phyloP scores from a whole-genome alignment of 2,329 filamentous ascomycete species.

The Hawksworthiomyces lignivorus region DNA sequence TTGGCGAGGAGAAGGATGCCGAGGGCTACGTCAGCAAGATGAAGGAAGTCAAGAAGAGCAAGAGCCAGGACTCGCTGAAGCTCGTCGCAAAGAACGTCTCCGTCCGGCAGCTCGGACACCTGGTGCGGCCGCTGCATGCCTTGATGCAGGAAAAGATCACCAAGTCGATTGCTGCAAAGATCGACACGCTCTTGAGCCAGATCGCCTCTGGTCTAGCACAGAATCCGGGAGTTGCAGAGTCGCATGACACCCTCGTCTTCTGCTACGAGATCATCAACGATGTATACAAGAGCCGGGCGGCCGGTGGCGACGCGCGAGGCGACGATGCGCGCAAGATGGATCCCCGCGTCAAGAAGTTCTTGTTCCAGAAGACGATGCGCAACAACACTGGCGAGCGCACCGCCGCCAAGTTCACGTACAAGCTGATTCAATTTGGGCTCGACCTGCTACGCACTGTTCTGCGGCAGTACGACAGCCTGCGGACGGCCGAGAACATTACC shows the following conservation, averaged over 20 bases:
- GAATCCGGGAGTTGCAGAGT: slow-evolving; percentile 65
- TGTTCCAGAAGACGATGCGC: slow-evolving; percentile 72
- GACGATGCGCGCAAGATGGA: slow-evolving; percentile 44
- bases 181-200: slow-evolving; percentile 78
- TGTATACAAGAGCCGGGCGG: slow-evolving; percentile 61
- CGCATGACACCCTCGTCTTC: slow-evolving; percentile 79
- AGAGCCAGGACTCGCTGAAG: slow-evolving; percentile 97
- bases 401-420: slow-evolving; percentile 75
- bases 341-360: slow-evolving; percentile 60
- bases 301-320: slow-evolving; percentile 11
- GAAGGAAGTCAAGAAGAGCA: slow-evolving; percentile 97
- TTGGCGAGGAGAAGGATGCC: slow-evolving; percentile 92
- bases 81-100: slow-evolving; percentile 78
- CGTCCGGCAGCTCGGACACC: slow-evolving; percentile 61
- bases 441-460: slow-evolving; percentile 81
- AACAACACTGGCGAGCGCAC: slow-evolving; percentile 59
- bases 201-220: slow-evolving; percentile 76
- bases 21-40: slow-evolving; percentile 92
- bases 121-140: slow-evolving; percentile 69
- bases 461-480: slow-evolving; percentile 74
- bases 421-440: slow-evolving; percentile 79
- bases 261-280: slow-evolving; percentile 92
- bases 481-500: slow-evolving; percentile 69
- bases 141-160: slow-evolving; percentile 80
- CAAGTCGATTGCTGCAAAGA: slow-evolving; percentile 74